phyloP scores from a whole-genome alignment of 768 basidiomycete species.

The Cystobasidiopsis lactophilus region DNA sequence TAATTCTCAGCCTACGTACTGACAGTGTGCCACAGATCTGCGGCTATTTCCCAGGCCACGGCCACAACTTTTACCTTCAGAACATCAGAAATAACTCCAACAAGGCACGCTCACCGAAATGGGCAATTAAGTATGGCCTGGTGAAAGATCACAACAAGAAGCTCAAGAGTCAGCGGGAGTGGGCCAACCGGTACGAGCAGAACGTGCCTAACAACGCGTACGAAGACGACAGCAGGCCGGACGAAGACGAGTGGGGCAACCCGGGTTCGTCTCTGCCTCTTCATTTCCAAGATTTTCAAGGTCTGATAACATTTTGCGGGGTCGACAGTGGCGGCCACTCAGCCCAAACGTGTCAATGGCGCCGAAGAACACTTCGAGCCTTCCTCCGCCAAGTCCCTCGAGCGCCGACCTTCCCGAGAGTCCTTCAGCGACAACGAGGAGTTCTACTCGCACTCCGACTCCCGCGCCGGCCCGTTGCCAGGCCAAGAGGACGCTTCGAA shows the following conservation, averaged over 20 bases:
- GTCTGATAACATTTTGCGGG: too few relatives aligned
- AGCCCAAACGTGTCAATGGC: not conserved
- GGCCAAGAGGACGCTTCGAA: not conserved
- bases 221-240: slow-evolving; percentile 2
- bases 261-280: not conserved
- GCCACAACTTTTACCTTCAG: slow-evolving; percentile 18
- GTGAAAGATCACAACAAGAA: slow-evolving; percentile 11
- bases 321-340: too few relatives aligned
- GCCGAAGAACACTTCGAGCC: not conserved
- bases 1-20: not conserved
- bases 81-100: slow-evolving; percentile 19
- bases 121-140: slow-evolving; percentile 20
- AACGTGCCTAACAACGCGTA: slow-evolving; percentile 5
- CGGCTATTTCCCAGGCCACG: slow-evolving; percentile 19
- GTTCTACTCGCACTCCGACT: not conserved
- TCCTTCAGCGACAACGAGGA: not conserved
- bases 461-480: not conserved
- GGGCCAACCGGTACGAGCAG: slow-evolving; percentile 19
- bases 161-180: slow-evolving; percentile 15
- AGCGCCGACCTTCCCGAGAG: not conserved
- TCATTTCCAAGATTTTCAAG: too few relatives aligned
- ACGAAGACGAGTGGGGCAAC: not conserved
- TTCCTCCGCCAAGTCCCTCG: not conserved
- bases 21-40: not conserved
- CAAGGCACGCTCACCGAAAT: slow-evolving; percentile 16